phyloP scores from a whole-genome alignment of 2,329 filamentous ascomycete genomes.

The Macroventuria anomochaeta region DNA sequence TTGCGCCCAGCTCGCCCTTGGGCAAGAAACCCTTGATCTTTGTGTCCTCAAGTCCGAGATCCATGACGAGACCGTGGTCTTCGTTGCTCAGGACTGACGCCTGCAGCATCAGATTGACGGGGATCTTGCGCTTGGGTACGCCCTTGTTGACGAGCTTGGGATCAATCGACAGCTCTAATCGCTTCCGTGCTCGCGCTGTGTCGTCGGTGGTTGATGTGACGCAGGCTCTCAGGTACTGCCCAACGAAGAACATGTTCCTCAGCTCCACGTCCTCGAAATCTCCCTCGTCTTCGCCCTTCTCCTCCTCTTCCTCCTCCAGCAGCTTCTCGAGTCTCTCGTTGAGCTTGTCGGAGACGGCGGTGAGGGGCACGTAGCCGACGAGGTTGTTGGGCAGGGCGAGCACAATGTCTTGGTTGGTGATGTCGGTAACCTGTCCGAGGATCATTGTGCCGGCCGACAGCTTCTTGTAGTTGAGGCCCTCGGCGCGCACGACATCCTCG shows the following conservation, averaged over 20 bases:
- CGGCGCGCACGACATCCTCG: slow-evolving; percentile 68
- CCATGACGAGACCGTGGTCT: slow-evolving; percentile 94
- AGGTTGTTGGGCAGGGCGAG: slow-evolving; percentile 92
- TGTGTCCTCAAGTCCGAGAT: slow-evolving; percentile 75
- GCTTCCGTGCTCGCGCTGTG: slow-evolving; percentile 71
- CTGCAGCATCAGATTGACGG: slow-evolving; percentile 80
- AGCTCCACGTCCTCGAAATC: slow-evolving; percentile 71
- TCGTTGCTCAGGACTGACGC: slow-evolving; percentile 90
- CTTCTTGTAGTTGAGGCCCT: slow-evolving; percentile 90
- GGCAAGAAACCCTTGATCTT: slow-evolving; percentile 82
- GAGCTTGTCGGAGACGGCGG: slow-evolving; percentile 83
- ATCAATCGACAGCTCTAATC: slow-evolving; percentile 85
- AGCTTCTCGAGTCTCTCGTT: slow-evolving; percentile 75
- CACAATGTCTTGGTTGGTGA: slow-evolving; percentile 79
- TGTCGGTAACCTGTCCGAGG: slow-evolving; percentile 82
- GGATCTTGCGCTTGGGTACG: slow-evolving; percentile 73
- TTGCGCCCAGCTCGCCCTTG: slow-evolving; percentile 77
- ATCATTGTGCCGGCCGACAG: slow-evolving; percentile 85
- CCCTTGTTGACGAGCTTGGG: slow-evolving; percentile 80
- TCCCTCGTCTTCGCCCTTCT: slow-evolving; percentile 58
- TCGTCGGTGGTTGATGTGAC: slow-evolving; percentile 81
- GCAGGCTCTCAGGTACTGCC: slow-evolving; percentile 86
- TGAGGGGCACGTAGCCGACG: slow-evolving; percentile 85
- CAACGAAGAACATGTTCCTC: slow-evolving; percentile 75
- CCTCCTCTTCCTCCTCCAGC: slow-evolving; percentile 66